These are phyloP conservation scores for Lasiodiplodia gonubiensis DNA, from an alignment of 2,329 filamentous ascomycete species.

Conservation along the genomic window DNA sequence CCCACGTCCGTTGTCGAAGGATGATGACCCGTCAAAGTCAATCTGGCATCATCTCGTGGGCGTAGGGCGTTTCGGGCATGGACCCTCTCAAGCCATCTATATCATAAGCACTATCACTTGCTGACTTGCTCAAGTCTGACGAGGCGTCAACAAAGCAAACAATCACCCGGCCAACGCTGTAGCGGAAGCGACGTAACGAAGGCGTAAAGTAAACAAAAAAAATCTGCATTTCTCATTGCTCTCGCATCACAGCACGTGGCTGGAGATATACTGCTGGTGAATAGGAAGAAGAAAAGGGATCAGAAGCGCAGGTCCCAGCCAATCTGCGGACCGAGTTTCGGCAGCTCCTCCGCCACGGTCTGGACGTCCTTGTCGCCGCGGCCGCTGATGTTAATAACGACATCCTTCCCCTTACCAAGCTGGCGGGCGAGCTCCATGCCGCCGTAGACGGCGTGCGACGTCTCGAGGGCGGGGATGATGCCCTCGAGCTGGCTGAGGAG, in stretches of 20 bases:
- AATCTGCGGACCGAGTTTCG: slow-evolving; percentile 85
- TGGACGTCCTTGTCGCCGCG: slow-evolving; percentile 98
- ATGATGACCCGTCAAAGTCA: not conserved
- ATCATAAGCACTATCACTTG: no score
- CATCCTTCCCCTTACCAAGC: slow-evolving; percentile 83
- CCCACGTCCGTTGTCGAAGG: not conserved
- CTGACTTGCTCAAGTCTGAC: no score
- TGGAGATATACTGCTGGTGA: not conserved
- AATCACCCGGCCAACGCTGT: not conserved
- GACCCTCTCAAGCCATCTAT: not conserved
- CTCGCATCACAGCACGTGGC: no score
- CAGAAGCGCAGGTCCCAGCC: slow-evolving; percentile 67
- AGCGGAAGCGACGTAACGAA: no score
- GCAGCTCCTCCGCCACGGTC: slow-evolving; percentile 93
- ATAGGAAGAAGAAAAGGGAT: slow-evolving; percentile 35
- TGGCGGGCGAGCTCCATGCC: slow-evolving; percentile 89
- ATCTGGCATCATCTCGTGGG: not conserved
- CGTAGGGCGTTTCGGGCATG: not conserved
- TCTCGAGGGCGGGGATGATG: slow-evolving; percentile 95
- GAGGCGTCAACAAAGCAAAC: no score
- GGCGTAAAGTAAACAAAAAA: no score
- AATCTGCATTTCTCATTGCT: no score
- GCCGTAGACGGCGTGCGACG: slow-evolving; percentile 88
- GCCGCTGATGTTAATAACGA: slow-evolving; percentile 92
- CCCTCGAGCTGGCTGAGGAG: slow-evolving; percentile 89